These are phyloP conservation scores for Ceratocystis huliohia DNA, from an alignment of 2,329 filamentous ascomycete species.

Conservation along the genomic window DNA sequence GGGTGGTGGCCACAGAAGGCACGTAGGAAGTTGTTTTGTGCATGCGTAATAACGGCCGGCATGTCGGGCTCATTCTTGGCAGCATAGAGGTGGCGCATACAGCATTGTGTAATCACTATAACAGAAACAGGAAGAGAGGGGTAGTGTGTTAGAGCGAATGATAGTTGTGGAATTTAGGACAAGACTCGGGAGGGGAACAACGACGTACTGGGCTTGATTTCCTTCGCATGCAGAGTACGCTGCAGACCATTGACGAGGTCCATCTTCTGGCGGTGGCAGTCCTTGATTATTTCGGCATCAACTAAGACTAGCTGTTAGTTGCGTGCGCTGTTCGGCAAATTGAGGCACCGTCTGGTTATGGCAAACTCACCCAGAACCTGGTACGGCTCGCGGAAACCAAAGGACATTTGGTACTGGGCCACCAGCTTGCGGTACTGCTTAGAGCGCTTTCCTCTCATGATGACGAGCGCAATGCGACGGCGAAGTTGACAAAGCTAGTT, in stretches of 20 bases:
- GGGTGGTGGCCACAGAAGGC: constrained; percentile 67
- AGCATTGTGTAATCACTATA: constrained; percentile 67
- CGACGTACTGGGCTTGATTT: constrained; percentile 59
- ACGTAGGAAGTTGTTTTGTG: constrained; percentile 59
- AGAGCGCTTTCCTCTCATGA: constrained; percentile 40
- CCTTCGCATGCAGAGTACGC: constrained; percentile 72
- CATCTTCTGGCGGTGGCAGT: constrained; percentile 78
- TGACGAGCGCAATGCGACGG: constrained; percentile 19
- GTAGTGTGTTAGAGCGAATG: constrained; percentile 21
- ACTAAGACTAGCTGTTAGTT: constrained; percentile 34
- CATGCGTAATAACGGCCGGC: constrained; percentile 53
- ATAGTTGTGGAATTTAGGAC: neutral
- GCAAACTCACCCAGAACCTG: constrained; percentile 57
- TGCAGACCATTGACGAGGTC: constrained; percentile 65
- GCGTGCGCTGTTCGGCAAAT: neutral
- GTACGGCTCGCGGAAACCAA: constrained; percentile 87
- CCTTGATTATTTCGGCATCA: constrained; percentile 72
- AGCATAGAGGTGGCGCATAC: constrained; percentile 64
- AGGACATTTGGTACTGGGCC: constrained; percentile 76
- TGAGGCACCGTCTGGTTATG: neutral
- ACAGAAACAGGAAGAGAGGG: constrained; percentile 11
- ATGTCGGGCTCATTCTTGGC: constrained; percentile 42
- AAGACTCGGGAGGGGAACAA: constrained; percentile 20
- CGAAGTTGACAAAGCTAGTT: neutral
- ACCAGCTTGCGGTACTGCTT: constrained; percentile 68